These are phyloP conservation scores for Adenanthera pavonina DNA, from an alignment of 306 rosid species.

Conservation along the genomic window DNA sequence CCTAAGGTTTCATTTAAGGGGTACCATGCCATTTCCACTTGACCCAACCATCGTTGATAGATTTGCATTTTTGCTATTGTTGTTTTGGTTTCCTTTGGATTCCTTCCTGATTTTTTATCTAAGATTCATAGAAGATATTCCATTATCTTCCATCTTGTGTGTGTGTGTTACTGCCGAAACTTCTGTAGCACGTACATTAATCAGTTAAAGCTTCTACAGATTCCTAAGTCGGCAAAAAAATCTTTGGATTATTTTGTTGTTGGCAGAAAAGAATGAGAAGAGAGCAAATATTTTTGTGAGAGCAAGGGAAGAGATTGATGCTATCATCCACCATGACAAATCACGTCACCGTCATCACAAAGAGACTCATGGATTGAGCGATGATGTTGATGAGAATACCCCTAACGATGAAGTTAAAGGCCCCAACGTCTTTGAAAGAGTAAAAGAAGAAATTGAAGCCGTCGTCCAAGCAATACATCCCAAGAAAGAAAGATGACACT, in stretches of 20 bases:
- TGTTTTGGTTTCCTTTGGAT: constrained; percentile 25
- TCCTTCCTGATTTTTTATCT: background rate
- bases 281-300: constrained; percentile 41
- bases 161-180: constrained; percentile 6
- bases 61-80: background rate
- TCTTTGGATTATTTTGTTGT: constrained; percentile 32
- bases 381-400: constrained; percentile 65
- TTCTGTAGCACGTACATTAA: background rate
- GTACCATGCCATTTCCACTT: no score
- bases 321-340: constrained; percentile 55
- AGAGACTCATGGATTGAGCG: constrained; percentile 71
- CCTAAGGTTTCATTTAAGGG: no score
- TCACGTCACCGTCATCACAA: constrained; percentile 53
- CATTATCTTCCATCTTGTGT: background rate
- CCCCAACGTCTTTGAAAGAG: constrained; percentile 66
- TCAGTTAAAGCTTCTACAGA: constrained; percentile 24
- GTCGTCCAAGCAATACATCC: constrained; percentile 60
- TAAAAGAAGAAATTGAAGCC: constrained; percentile 81
- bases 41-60: background rate
- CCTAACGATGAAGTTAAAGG: constrained; percentile 62
- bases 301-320: constrained; percentile 62
- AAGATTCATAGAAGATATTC: background rate
- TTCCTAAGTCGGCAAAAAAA: constrained; percentile 1
- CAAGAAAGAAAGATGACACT: constrained; percentile 47
- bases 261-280: constrained; percentile 53